phyloP scores from a whole-genome alignment of 257 asterid genomes.

The Capsicum baccatum region DNA sequence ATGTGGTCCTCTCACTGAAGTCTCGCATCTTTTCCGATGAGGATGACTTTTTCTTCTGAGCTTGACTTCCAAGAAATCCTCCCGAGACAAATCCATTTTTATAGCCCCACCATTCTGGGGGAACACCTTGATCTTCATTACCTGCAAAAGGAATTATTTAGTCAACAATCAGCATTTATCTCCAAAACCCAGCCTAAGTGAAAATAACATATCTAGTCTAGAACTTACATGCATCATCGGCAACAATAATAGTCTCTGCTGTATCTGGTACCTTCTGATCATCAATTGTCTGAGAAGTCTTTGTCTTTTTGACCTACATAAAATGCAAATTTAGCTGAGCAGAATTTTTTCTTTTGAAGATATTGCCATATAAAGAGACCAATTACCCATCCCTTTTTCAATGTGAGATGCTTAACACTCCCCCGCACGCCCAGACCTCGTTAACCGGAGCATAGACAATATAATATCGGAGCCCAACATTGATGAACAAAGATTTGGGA shows the following conservation, averaged over 20 bases:
- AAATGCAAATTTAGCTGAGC: neutral
- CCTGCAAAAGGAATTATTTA: constrained; percentile 33
- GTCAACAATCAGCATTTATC: neutral
- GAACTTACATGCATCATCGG: constrained; percentile 55
- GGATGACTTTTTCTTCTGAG: constrained; percentile 58
- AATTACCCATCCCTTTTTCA: too few relatives aligned
- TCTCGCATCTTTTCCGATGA: constrained; percentile 36
- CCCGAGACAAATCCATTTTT: constrained; percentile 80
- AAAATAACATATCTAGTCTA: constrained; percentile 14
- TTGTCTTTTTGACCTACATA: constrained; percentile 67
- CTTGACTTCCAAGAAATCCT: constrained; percentile 88
- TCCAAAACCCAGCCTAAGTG: neutral
- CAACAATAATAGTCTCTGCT: constrained; percentile 41
- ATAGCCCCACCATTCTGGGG: constrained; percentile 93
- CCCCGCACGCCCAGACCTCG: too few relatives aligned
- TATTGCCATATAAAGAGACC: neutral
- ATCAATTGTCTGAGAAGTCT: constrained; percentile 46
- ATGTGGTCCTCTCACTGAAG: constrained; percentile 53
- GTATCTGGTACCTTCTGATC: constrained; percentile 47
- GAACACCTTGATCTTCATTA: constrained; percentile 50
- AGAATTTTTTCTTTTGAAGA: neutral
- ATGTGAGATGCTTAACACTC: too few relatives aligned
- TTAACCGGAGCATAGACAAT: too few relatives aligned
- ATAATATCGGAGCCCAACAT: too few relatives aligned
- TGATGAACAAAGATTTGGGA: too few relatives aligned